phyloP scores from a whole-genome alignment of 768 basidiomycete species.

The Tricholoma saponaceum region DNA sequence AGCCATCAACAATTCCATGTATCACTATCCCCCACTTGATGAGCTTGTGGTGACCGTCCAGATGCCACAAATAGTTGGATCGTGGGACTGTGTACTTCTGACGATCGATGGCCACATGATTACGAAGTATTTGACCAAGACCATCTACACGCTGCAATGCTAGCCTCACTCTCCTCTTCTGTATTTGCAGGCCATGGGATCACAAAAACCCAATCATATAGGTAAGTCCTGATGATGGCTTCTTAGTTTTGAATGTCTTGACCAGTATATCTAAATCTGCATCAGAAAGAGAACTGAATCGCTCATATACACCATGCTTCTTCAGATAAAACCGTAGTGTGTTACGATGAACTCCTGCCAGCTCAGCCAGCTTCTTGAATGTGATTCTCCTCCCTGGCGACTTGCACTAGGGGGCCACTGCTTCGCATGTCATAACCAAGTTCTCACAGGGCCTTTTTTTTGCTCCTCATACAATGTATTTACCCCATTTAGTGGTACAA shows the following conservation, averaged over 20 bases:
- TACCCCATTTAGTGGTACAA: no score
- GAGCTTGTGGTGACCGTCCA: conserved; percentile 33
- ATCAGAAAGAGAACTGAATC: background rate
- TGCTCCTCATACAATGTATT: no score
- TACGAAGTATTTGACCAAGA: conserved; percentile 16
- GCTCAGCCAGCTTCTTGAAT: no score
- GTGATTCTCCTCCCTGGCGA: background rate
- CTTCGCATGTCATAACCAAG: no score
- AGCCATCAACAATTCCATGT: conserved; percentile 22
- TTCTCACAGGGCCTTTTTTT: no score
- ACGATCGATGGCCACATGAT: conserved; percentile 12
- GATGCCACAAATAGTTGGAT: conserved; percentile 28
- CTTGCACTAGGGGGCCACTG: no score
- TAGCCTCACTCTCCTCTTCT: conserved; percentile 14
- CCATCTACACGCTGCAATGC: conserved; percentile 23
- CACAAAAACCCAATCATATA: conserved; percentile 26
- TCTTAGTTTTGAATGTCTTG: conserved; percentile 15
- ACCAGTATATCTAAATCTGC: background rate
- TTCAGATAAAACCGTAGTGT: no score
- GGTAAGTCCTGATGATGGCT: conserved; percentile 20
- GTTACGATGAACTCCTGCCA: no score
- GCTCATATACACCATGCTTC: no score
- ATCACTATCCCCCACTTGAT: conserved; percentile 26
- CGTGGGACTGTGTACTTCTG: conserved; percentile 15
- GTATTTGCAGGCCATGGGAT: conserved; percentile 20